These are phyloP conservation scores for Massarina eburnea DNA, from an alignment of 2,329 filamentous ascomycete genomes.

Conservation along the genomic window DNA sequence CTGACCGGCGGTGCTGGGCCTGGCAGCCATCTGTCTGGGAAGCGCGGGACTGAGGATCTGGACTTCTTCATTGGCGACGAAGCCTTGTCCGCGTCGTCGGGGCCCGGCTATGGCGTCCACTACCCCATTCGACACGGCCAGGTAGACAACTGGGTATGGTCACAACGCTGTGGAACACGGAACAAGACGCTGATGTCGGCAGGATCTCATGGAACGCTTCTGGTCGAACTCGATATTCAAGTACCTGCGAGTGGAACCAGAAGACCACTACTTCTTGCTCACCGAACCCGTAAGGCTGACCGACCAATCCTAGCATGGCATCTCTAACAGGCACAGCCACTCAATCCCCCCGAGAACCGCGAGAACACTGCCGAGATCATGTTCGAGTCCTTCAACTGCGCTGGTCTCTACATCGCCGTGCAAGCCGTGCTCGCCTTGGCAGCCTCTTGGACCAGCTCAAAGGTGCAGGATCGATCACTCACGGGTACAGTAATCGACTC, in stretches of 20 bases:
- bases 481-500: slow-evolving; percentile 99
- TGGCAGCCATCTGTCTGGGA: slow-evolving; percentile 78
- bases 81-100: slow-evolving; percentile 78
- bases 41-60: slow-evolving; percentile 94
- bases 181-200: slow-evolving; percentile 15
- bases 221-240: slow-evolving; percentile 99
- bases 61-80: slow-evolving; percentile 99
- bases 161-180: not conserved
- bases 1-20: slow-evolving; percentile 87
- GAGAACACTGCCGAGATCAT: slow-evolving; percentile 99
- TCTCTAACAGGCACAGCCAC: slow-evolving; percentile 61
- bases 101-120: slow-evolving; percentile 92
- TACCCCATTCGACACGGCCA: slow-evolving; percentile 98
- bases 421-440: slow-evolving; percentile 95
- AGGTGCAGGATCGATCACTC: slow-evolving; percentile 92
- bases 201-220: slow-evolving; percentile 99
- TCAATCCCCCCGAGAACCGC: slow-evolving; percentile 97
- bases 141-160: slow-evolving; percentile 92
- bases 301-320: slow-evolving; percentile 3
- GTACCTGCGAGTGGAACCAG: slow-evolving; percentile 94
- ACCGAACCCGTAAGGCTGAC: slow-evolving; percentile 78
- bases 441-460: slow-evolving; percentile 97
- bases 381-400: slow-evolving; percentile 99
- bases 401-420: slow-evolving; percentile 96
- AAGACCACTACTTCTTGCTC: slow-evolving; percentile 97